Conservation (phyloP, 495 filamentous ascomycete genomes). For the Neurospora sp. region DNA sequence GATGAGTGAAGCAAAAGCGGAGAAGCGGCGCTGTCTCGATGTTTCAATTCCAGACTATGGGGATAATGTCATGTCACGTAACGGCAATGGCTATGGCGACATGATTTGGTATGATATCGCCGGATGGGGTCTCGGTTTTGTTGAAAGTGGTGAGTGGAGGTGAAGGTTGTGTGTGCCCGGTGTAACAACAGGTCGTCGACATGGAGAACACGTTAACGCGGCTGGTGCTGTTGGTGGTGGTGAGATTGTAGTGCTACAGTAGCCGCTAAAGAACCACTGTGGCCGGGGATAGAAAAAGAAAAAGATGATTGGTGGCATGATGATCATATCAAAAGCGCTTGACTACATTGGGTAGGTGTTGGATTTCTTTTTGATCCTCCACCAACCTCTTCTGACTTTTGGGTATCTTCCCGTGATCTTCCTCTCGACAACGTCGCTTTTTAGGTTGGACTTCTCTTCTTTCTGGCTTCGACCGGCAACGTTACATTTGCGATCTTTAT, state of each 20-base stretch:
- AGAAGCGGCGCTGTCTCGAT: neutral
- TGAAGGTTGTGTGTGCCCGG: neutral
- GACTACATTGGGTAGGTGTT: slow-evolving; percentile 8
- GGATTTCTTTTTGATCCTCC: neutral
- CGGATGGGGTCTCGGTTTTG: neutral
- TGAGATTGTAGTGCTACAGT: neutral
- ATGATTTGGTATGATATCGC: neutral
- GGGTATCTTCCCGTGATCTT: neutral
- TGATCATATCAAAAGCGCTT: neutral
- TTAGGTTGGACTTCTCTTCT: neutral
- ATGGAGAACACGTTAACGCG: neutral
- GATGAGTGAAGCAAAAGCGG: neutral
- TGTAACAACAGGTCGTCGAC: neutral
- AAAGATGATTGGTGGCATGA: neutral
- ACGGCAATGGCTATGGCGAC: neutral
- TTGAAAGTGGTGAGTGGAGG: neutral
- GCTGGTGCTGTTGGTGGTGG: neutral
- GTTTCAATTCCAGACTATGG: neutral
- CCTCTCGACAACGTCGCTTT: neutral
- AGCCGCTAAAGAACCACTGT: neutral
- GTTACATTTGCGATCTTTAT: slow-evolving; percentile 11
- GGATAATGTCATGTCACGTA: neutral
- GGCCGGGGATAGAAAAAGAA: neutral
- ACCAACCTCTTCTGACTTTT: neutral
- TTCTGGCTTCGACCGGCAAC: slow-evolving; percentile 11